phyloP scores from a whole-genome alignment of 148 eudicot species.

The Mesembryanthemum crystallinum region DNA sequence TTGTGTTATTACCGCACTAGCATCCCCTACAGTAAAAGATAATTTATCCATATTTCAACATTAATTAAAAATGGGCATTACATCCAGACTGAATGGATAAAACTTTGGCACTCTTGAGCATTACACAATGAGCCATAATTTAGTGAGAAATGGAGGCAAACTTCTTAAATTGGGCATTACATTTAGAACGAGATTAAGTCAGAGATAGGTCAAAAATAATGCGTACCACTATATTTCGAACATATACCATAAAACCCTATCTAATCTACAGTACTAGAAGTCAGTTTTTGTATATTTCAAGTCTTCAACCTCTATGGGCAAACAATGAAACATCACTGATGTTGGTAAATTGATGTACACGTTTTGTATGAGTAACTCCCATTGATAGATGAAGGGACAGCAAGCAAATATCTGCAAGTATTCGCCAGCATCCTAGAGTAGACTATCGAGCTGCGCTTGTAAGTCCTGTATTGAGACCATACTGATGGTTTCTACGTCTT shows the following conservation, averaged over 20 bases:
- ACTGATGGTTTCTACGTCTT: slow-evolving; percentile 55
- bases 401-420: background rate
- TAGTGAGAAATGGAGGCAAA: no score
- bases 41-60: no score
- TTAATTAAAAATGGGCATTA: no score
- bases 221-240: background rate
- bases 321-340: background rate
- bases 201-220: background rate
- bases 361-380: background rate
- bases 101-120: no score
- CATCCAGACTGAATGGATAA: no score
- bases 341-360: background rate
- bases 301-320: background rate
- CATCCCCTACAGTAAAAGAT: no score
- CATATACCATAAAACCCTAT: no score
- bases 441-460: slow-evolving; percentile 72
- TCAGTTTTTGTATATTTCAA: no score
- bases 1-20: no score
- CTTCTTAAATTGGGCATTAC: no score
- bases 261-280: background rate
- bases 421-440: slow-evolving; percentile 36
- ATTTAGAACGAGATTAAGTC: background rate
- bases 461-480: slow-evolving; percentile 71
- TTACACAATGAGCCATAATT: no score
- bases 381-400: background rate